Evolutionary conservation across 148 eudicot species (phyloP), one percentile per base, ranked within the genome.

Genomic region (Rheum nobile): DNA sequence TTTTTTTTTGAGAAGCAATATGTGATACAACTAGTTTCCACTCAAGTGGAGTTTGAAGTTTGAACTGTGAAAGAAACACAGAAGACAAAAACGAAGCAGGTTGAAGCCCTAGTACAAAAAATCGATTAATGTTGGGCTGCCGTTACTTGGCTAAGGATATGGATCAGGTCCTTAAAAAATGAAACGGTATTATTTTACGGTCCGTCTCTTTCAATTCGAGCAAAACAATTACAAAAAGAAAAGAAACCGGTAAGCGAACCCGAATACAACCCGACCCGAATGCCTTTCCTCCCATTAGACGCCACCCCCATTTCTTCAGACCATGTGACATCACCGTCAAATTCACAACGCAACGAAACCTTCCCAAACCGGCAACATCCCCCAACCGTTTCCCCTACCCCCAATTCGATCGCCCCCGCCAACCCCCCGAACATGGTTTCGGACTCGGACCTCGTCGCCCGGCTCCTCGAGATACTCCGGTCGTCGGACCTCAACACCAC

Each of bases 401-500:
- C 57, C 59, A 38, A 38, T 24, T 70, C 72, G 47, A 68, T 38
- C 41, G 71, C 39, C 41, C 26, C 35, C 38, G 14, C 10, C 10
- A n/a, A n/a, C n/a, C 2, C 37, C 37, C 37, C 37, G 2, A 35
- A 72, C 72, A 87, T 85, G 88, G 86, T 80, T 22, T 72, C 83
- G n/a, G 91, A 85, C 17, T 57, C 82, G 72, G 88, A 82, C 44
- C 79, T 88, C 0, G 75, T 82, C 1, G 19, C 29, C 13, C 81
- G 87, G 57, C 82, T 88, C 67, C 87, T 79, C 3, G 83, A 84
- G 70, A 81, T 88, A 19, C 71, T 88, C 19, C 73, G 70, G 12
- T 68, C 83, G 16, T 82, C 89, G 39, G 91, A 88, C 81, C 81
- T 88, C 26, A 65, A 88, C 39, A 82, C 86, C 38, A 81, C 91